A percentile compares a stretch with the other conserved stretches of the same genome.
Evolutionary conservation across 768 basidiomycete species (phyloP).

Genomic region (Rhizopogon vinicolor): DNA sequence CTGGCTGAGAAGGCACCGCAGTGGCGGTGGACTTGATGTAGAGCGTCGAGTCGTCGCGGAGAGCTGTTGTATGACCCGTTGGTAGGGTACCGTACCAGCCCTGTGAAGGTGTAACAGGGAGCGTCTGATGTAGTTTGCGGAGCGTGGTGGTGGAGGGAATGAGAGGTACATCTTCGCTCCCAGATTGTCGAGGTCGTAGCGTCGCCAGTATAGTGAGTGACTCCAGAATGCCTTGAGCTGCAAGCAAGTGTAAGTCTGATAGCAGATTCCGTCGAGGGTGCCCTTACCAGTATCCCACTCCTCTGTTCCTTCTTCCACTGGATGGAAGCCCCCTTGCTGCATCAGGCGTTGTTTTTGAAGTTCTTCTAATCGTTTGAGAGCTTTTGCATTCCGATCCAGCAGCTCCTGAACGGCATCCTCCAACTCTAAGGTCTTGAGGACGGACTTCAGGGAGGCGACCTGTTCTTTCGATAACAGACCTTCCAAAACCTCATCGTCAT

Average conservation of each 20-base stretch:
- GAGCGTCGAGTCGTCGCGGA: constrained; percentile 73
- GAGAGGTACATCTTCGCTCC: constrained; percentile 40
- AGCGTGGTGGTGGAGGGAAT: constrained; percentile 60
- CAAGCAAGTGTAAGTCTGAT: constrained; percentile 11
- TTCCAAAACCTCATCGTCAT: constrained; percentile 41
- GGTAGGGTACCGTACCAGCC: constrained; percentile 79
- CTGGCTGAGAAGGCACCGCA: constrained; percentile 25
- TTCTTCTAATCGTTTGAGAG: constrained; percentile 59
- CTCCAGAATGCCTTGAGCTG: constrained; percentile 70
- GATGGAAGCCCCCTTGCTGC: constrained; percentile 37
- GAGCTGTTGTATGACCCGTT: constrained; percentile 47
- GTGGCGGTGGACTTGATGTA: constrained; percentile 49
- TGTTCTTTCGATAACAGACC: constrained; percentile 56
- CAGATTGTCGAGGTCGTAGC: constrained; percentile 59
- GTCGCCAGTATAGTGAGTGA: constrained; percentile 66
- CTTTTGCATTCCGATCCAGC: constrained; percentile 58
- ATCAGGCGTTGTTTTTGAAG: constrained; percentile 58
- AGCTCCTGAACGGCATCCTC: constrained; percentile 69
- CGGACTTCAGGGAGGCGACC: constrained; percentile 51
- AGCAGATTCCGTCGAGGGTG: constrained; percentile 4
- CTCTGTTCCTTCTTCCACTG: constrained; percentile 65
- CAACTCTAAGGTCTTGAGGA: constrained; percentile 56
- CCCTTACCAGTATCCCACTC: constrained; percentile 78
- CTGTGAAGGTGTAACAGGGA: constrained; percentile 52
- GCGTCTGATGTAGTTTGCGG: constrained; percentile 66